phyloP scores from a whole-genome alignment of 441 rosid species.

The Gossypium armourianum region DNA sequence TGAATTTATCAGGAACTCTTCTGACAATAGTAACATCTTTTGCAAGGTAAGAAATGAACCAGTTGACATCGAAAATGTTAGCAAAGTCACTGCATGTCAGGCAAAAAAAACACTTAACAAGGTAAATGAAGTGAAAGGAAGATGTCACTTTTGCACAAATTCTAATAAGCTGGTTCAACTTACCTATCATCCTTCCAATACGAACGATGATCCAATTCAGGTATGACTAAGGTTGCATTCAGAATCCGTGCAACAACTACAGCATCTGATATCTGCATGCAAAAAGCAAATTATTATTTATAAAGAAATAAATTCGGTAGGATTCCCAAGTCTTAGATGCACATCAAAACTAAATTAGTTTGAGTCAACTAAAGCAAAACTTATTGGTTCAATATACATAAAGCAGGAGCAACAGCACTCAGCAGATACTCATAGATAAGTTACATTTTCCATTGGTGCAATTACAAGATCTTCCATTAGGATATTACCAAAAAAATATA shows the following conservation, averaged over 20 bases:
- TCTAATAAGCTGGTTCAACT: slow-evolving; percentile 11
- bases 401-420: background rate
- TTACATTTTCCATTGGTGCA: background rate
- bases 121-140: background rate
- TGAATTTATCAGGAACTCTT: slow-evolving; percentile 84
- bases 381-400: background rate
- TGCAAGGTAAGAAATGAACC: slow-evolving; percentile 82
- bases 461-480: slow-evolving; percentile 11
- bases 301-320: background rate
- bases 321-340: slow-evolving; percentile 1
- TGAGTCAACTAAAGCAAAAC: slow-evolving; percentile 9
- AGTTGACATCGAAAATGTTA: slow-evolving; percentile 75
- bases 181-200: slow-evolving; percentile 95
- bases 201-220: slow-evolving; percentile 90
- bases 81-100: slow-evolving; percentile 66
- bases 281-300: slow-evolving; percentile 16
- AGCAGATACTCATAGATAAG: background rate
- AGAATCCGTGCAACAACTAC: slow-evolving; percentile 88
- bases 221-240: slow-evolving; percentile 86
- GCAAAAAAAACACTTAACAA: slow-evolving; percentile 8
- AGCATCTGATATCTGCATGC: slow-evolving; percentile 81
- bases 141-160: background rate
- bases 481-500: slow-evolving; percentile 7
- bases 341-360: background rate
- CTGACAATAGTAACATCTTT: slow-evolving; percentile 84